Evolutionary conservation across 2,329 filamentous ascomycete species (phyloP), one percentile per base, ranked within the genome.

Genomic region (Clonostachys chloroleuca): DNA sequence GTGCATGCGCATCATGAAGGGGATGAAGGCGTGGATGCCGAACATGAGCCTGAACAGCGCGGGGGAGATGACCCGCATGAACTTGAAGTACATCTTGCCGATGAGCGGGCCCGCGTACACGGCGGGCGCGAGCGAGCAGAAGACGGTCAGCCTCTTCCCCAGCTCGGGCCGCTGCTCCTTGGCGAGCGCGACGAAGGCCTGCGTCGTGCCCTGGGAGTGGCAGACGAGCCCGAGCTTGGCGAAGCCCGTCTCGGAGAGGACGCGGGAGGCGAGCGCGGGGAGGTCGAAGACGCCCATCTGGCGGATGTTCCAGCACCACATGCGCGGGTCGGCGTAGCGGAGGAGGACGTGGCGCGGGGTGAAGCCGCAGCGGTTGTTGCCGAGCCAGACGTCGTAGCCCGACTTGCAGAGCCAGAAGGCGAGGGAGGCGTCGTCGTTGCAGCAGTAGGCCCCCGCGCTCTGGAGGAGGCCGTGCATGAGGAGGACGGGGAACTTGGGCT

Each of bases 231-330:
- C 92, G 5, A 96, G 74, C 62, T 92, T 94, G 14, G 81, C 73
- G 58, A 95, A 96, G 0, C 87, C 85, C 0, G 92, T 96, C 67
- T 95, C 87, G 37, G 76, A 77, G 3, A 96, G 75, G 2, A 96
- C 89, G 6, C 89, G 83, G 0, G 86, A 89, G 2, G 87, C 79
- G 34, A 96, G 75, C 0, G 92, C 91, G 0, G 92, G 79, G 4
- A 97, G 76, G 61, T 97, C 92, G 60, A 95, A 82, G 1, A 92
- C 85, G 5, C 91, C 92, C 87, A 96, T 95, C 59, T 96, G 89
- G 0, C 89, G 82, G 47, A 96, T 95, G 54, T 95, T 95, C 92
- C 92, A 97, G 39, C 85, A 83, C 92, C 92, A 96, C 89, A 96
- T 95, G 33, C 91, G 81, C 2, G 92, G 92, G 59, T 97, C 92